Percentiles rank a stretch among this genome's conserved stretches.
Evolutionary conservation across 768 basidiomycete genomes (phyloP).

Genomic region (Russula griseocarnosa): DNA sequence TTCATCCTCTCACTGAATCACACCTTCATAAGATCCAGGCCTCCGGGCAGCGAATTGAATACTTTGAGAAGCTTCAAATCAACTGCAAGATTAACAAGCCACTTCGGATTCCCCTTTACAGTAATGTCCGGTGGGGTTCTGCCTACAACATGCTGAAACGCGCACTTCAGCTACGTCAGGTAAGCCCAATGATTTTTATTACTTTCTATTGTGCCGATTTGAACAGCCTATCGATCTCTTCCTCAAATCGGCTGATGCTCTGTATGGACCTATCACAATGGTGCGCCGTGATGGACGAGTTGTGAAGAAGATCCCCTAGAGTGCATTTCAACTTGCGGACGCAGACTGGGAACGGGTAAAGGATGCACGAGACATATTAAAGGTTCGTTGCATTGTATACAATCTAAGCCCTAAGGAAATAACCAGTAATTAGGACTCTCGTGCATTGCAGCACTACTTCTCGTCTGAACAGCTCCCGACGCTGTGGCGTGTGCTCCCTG

Average conservation of each 20-base stretch:
- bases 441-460: not conserved
- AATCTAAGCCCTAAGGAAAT: no score
- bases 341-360: not conserved
- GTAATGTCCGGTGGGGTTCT: conserved; percentile 2
- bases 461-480: not conserved
- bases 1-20: no score
- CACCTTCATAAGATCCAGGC: no score
- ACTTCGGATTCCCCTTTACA: not conserved
- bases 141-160: not conserved
- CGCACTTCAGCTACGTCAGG: no score
- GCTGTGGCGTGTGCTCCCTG: not conserved
- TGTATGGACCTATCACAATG: not conserved
- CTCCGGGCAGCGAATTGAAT: no score
- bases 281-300: not conserved
- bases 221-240: not conserved
- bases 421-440: not conserved
- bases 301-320: not conserved
- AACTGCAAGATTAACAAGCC: not conserved
- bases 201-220: no score
- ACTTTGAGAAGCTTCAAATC: not conserved
- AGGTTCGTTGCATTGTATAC: not conserved
- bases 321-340: not conserved
- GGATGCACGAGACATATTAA: not conserved
- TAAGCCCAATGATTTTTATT: no score
- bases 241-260: not conserved